phyloP scores from a whole-genome alignment of 2,329 filamentous ascomycete species.

The Dactylellina sp. region DNA sequence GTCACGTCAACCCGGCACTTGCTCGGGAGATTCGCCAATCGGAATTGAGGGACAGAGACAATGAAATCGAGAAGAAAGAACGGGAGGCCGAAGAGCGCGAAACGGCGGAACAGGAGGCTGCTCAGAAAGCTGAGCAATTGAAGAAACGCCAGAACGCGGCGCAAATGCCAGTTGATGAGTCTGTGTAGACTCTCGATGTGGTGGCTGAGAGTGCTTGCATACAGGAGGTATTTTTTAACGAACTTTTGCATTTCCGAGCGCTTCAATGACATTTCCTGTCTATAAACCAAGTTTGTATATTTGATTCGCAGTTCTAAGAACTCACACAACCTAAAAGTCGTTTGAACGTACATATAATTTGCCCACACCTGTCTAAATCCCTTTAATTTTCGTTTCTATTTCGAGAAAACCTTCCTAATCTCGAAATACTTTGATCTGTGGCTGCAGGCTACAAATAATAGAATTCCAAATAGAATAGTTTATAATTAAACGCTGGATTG shows the following conservation, averaged over 20 bases:
- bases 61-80: constrained; percentile 41
- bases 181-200: constrained; percentile 9
- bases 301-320: background rate
- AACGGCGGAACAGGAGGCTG: constrained; percentile 19
- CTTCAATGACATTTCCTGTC: background rate
- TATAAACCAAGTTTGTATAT: constrained; percentile 1
- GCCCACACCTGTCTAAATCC: no score
- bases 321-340: background rate
- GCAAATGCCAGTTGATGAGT: constrained; percentile 42
- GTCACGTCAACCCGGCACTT: constrained; percentile 46
- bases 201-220: background rate
- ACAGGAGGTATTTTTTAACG: background rate
- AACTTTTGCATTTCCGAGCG: constrained; percentile 13
- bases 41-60: constrained; percentile 46
- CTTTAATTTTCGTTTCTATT: no score
- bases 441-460: no score
- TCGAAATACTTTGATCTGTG: no score
- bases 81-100: constrained; percentile 51
- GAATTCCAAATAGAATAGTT: no score
- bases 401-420: no score
- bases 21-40: constrained; percentile 46
- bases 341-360: background rate
- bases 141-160: constrained; percentile 34
- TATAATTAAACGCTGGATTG: no score
- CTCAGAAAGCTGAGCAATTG: constrained; percentile 31